A percentile compares a stretch with the other conserved stretches of the same genome.
Evolutionary conservation across 129 eudicot genomes (phyloP).

Genomic region (Smallanthus sonchifolius): DNA sequence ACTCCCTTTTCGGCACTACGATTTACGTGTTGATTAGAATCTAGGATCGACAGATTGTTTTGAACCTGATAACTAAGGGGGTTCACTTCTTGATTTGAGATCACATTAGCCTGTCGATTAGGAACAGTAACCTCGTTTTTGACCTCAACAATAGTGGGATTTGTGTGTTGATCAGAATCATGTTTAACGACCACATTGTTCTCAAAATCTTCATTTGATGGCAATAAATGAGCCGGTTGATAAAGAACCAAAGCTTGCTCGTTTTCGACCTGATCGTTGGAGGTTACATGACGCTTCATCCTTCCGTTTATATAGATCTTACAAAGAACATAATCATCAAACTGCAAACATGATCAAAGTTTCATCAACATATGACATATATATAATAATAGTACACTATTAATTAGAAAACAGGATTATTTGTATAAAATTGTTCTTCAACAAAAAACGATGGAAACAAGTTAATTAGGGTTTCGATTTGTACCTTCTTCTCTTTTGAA

Average conservation of each 20-base stretch:
- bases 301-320: slow-evolving; percentile 9
- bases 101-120: background rate
- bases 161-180: background rate
- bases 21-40: too few relatives aligned
- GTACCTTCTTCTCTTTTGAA: background rate
- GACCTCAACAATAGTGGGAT: background rate
- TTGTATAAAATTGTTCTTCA: too few relatives aligned
- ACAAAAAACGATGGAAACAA: background rate
- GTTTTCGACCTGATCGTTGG: background rate
- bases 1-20: too few relatives aligned
- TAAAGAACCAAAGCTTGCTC: background rate
- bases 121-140: background rate
- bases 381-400: too few relatives aligned
- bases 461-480: background rate
- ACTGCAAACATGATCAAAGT: background rate
- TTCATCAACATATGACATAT: background rate
- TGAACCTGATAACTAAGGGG: too few relatives aligned
- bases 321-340: slow-evolving; percentile 15
- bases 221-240: background rate
- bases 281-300: background rate
- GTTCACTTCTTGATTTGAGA: background rate
- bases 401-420: too few relatives aligned
- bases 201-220: background rate
- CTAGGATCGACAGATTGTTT: too few relatives aligned
- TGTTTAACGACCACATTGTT: background rate